A percentile compares a stretch with the other conserved stretches of the same genome.
These are phyloP conservation scores for Aspergillus nomiae DNA, from an alignment of 2,329 filamentous ascomycete species.

Conservation along the genomic window DNA sequence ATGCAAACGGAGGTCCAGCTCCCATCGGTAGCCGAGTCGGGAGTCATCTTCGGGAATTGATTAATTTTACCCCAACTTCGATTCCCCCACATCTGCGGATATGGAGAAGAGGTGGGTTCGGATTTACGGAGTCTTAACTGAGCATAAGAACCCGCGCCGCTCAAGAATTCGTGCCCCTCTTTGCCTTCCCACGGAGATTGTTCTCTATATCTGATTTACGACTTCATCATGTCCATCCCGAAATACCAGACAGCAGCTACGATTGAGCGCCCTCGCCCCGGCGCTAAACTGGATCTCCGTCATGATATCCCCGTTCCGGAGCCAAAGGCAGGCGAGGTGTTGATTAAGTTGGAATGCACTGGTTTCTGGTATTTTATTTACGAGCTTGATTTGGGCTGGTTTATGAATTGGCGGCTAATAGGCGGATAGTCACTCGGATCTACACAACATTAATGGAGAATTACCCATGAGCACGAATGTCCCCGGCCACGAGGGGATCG, in stretches of 20 bases:
- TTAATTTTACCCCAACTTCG: neutral
- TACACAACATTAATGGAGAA: slow-evolving; percentile 37
- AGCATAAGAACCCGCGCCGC: neutral
- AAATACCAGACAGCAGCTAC: neutral
- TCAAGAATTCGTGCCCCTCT: too few species aligned
- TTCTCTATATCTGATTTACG: too few species aligned
- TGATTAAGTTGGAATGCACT: slow-evolving; percentile 44
- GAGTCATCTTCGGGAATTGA: too few species aligned
- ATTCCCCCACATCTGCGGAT: neutral
- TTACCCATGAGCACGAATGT: slow-evolving; percentile 38
- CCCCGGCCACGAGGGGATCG: slow-evolving; percentile 45
- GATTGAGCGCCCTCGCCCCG: slow-evolving; percentile 38
- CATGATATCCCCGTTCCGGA: slow-evolving; percentile 35
- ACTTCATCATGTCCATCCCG: neutral
- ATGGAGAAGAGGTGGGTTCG: neutral
- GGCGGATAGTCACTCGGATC: slow-evolving; percentile 37
- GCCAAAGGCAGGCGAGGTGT: slow-evolving; percentile 36
- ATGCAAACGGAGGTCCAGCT: too few species aligned
- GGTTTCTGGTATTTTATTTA: slow-evolving; percentile 34
- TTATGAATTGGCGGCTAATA: neutral
- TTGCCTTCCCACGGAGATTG: too few species aligned
- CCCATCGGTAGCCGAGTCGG: too few species aligned
- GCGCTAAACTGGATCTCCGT: slow-evolving; percentile 39
- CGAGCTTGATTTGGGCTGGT: neutral
- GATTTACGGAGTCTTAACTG: neutral